Conservation (phyloP, 2,329 filamentous ascomycete genomes). For the Biscogniauxia mediterranea region DNA sequence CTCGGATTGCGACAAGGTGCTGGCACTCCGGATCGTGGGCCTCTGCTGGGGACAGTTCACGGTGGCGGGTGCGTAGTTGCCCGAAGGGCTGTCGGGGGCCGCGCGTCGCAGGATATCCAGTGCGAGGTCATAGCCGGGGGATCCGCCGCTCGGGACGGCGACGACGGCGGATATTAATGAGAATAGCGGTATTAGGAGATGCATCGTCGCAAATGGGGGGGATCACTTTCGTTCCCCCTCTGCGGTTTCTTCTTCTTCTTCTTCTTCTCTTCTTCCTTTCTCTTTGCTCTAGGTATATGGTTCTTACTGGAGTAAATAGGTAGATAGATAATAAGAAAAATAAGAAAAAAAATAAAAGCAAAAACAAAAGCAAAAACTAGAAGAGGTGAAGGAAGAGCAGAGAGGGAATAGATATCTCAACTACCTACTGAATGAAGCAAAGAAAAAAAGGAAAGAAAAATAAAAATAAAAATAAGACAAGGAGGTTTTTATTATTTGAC, state of each 20-base stretch:
- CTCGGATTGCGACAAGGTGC: constrained; percentile 65
- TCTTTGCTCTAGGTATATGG: too few relatives aligned
- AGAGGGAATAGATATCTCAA: too few relatives aligned
- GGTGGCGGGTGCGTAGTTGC: constrained; percentile 68
- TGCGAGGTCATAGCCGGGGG: constrained; percentile 11
- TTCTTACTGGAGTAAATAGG: too few relatives aligned
- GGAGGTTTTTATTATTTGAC: too few relatives aligned
- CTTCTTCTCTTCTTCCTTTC: too few relatives aligned
- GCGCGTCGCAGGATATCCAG: constrained; percentile 33
- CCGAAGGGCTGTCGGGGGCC: constrained; percentile 36
- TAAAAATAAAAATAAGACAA: too few relatives aligned
- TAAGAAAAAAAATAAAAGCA: too few relatives aligned
- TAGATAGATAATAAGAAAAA: too few relatives aligned
- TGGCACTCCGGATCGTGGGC: constrained; percentile 66
- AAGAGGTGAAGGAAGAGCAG: too few relatives aligned
- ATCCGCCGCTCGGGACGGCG: constrained; percentile 21
- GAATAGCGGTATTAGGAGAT: constrained; percentile 23
- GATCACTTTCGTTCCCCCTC: background rate
- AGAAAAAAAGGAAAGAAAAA: too few relatives aligned
- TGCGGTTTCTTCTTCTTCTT: background rate
- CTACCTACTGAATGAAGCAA: too few relatives aligned
- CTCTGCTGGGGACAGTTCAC: constrained; percentile 68
- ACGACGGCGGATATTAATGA: constrained; percentile 25
- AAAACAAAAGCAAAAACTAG: too few relatives aligned
- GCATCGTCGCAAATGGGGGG: constrained; percentile 20